These are phyloP conservation scores for Bretschneidera sinensis DNA, from an alignment of 345 rosid species.

Conservation along the genomic window DNA sequence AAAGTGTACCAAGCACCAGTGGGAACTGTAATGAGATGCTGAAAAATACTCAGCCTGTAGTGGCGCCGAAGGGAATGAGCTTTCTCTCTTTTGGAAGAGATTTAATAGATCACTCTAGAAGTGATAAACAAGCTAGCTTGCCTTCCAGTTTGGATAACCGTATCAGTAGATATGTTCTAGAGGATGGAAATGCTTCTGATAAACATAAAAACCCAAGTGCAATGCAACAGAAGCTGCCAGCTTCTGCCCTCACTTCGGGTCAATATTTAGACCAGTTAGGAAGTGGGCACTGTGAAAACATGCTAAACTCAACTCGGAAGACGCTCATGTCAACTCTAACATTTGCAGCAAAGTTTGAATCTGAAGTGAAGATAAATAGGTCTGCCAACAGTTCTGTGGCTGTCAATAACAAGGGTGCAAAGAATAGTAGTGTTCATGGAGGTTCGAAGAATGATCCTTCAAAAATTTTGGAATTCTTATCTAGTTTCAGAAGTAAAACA, in stretches of 20 bases:
- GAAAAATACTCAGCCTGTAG: conserved; percentile 19
- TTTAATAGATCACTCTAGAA: too few species aligned
- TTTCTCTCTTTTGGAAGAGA: conserved; percentile 7
- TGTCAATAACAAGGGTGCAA: conserved; percentile 18
- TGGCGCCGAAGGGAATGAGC: conserved; percentile 5
- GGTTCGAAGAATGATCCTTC: conserved; percentile 35
- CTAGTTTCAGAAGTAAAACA: conserved; percentile 35
- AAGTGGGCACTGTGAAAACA: conserved; percentile 22
- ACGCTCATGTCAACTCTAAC: conserved; percentile 54
- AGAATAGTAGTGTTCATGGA: conserved; percentile 9
- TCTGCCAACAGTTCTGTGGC: too few species aligned
- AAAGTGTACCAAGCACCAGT: conserved; percentile 9
- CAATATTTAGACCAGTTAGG: conserved; percentile 25
- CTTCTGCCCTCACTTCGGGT: conserved; percentile 21
- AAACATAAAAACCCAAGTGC: conserved; percentile 15
- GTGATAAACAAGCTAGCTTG: conserved; percentile 10
- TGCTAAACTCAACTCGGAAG: conserved; percentile 36
- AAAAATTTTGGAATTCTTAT: conserved; percentile 54
- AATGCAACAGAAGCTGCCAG: conserved; percentile 15
- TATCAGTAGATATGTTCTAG: too few species aligned
- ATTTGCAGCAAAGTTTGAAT: conserved; percentile 54
- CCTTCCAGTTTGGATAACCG: conserved; percentile 10
- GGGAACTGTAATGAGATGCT: conserved; percentile 9
- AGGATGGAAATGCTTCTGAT: too few species aligned
- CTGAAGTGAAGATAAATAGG: conserved; percentile 26